Base-by-base conservation (phyloP, 1,284 basidiomycete genomes). In the Anthracocystis panici-leucophaei region DNA sequence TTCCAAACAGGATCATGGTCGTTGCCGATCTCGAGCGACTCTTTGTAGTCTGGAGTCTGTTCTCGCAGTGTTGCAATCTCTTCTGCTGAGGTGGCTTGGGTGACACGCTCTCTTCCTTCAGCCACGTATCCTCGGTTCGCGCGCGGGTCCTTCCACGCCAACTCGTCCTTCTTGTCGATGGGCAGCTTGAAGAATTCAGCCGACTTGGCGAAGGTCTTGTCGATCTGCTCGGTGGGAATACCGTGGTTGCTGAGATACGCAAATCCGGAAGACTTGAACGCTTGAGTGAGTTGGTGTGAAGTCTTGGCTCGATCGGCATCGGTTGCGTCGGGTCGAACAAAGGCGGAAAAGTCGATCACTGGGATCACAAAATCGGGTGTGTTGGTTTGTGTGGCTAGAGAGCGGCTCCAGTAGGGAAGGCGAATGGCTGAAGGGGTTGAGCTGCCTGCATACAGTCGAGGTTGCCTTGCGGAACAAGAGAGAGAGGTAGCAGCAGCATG, bases 21-120 rank as follows among this genome's bases (percentile, higher is more conserved):
- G 88, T 87, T 75, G 92, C 92, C 90, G 90, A 91, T 93, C 84
- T 94, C 93, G 90, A 94, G 92, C 16, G 89, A 88, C 84, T 94
- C 92, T 84, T 94, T 93, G 85, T 86, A 90, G 82, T 81, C 77
- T 0, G 93, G 93, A 0, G 92, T 89, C 71, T 65, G 62, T 25
- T 57, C 87, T 25, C 93, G 90, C 20, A 94, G 86, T 35, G 88
- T 85, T 41, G 90, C 91, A 74, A 94, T 93, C 85, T 93, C 92
- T n/a, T 87, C 86, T 6, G 89, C 60, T 23, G 60, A 60, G 29
- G 88, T 87, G 45, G 90, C 90, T 73, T 92, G 91, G 0, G 92
- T 92, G 31, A 93, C 91, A 33, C 91, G 90, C 82, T 94, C 93
- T 21, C 93, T 89, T 16, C 93, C 93, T 50, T 91, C 87, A 71